A percentile compares a stretch with the other conserved stretches of the same genome.
phyloP scores from a whole-genome alignment of 495 filamentous ascomycete genomes.

The Trichoderma asperelloides region DNA sequence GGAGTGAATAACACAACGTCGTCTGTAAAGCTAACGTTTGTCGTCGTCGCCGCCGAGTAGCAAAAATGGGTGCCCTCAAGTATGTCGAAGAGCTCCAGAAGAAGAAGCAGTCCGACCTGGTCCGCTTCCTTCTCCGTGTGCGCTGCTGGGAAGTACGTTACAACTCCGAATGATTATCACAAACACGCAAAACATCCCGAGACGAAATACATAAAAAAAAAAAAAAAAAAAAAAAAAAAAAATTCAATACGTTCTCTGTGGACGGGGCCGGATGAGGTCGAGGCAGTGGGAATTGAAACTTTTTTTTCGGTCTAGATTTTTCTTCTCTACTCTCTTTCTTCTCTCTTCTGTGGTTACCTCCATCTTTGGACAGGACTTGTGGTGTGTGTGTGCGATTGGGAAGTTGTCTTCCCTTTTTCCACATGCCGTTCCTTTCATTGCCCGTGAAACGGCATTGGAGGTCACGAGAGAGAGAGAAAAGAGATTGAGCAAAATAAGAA shows the following conservation, averaged over 20 bases:
- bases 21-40: conserved; percentile 17
- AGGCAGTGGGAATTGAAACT: background rate
- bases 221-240: background rate
- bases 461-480: background rate
- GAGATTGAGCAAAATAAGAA: background rate
- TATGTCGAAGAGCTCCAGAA: conserved; percentile 99
- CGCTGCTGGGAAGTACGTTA: conserved; percentile 99
- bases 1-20: background rate
- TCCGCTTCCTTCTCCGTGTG: conserved; percentile 98
- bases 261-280: conserved; percentile 16
- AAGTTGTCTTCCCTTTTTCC: background rate
- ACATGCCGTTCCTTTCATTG: background rate
- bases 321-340: background rate
- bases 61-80: conserved; percentile 87
- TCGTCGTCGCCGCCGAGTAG: conserved; percentile 15
- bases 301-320: background rate
- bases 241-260: conserved; percentile 15
- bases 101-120: conserved; percentile 99
- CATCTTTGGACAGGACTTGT: background rate
- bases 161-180: conserved; percentile 24
- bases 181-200: background rate
- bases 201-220: background rate
- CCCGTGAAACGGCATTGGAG: background rate
- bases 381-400: background rate
- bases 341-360: background rate